These are phyloP conservation scores for Allium cepa DNA, from an alignment of 106 monocot genomes.

Conservation along the genomic window DNA sequence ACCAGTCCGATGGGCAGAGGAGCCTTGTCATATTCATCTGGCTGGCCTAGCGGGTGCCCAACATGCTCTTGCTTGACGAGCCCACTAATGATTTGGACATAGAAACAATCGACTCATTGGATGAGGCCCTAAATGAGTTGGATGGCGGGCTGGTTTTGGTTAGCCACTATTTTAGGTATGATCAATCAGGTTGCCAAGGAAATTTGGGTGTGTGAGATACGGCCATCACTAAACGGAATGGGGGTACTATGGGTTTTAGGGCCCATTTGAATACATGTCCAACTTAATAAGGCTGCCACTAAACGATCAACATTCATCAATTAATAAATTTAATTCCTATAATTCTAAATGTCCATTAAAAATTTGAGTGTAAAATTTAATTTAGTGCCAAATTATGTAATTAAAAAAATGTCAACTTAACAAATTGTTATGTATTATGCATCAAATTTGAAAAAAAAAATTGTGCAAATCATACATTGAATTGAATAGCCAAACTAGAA, in stretches of 20 bases:
- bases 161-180: slow-evolving; percentile 77
- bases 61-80: slow-evolving; percentile 75
- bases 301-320: no score
- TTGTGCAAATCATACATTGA: no score
- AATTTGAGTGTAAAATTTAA: no score
- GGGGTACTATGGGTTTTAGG: slow-evolving; percentile 79
- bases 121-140: slow-evolving; percentile 78
- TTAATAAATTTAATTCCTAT: no score
- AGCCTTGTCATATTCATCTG: slow-evolving; percentile 81
- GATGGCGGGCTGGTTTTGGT: slow-evolving; percentile 76
- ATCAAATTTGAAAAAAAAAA: no score
- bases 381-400: no score
- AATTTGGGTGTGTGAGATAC: slow-evolving; percentile 87
- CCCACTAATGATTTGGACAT: slow-evolving; percentile 86
- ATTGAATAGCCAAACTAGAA: no score
- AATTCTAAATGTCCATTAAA: no score
- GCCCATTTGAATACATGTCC: slow-evolving; percentile 29
- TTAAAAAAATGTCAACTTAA: no score
- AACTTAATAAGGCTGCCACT: no score
- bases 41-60: slow-evolving; percentile 73
- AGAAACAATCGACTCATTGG: slow-evolving; percentile 78
- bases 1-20: slow-evolving; percentile 74
- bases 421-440: no score
- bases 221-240: slow-evolving; percentile 57
- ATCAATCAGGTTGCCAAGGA: slow-evolving; percentile 83